Base-by-base conservation (phyloP, 768 basidiomycete species). In the Lentinula detonsa region DNA sequence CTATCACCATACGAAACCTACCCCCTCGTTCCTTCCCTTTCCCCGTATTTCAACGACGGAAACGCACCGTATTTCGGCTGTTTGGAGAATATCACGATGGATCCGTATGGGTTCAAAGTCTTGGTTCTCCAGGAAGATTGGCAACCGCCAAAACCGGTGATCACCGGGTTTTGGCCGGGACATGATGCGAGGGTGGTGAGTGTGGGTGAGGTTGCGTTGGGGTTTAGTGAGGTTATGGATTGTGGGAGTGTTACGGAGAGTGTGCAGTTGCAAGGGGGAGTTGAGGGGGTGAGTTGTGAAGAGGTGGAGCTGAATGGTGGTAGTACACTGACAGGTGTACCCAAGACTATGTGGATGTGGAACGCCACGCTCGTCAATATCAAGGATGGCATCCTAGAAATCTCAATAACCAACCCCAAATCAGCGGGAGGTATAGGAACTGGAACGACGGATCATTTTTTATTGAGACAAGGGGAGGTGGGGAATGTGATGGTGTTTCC, bases 401-500 rank as follows among this genome's bases (percentile, higher is more conserved):
- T 97, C 65, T 83, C 78, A 5, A 72, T 96, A 59, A 80, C 75
- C 60, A 85, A 23, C 23, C 23, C 23, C 23, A 23, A 23, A 23
- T 23, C 23, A 23, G 23, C 23, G 23, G 23, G 23, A 28, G 76
- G 21, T 6, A 18, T 13, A 54, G 56, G 51, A 39, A 39, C 51
- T 69, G 89, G 85, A 73, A 28, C 79, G n/a, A 73, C 78, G 40
- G 94, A 96, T 71, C 89, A 87, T 68, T 75, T 96, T 34, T 71
- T 96, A 39, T 65, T 96, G 60, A 85, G 95, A 66, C 95, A 95
- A 72, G 95, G 95, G 43, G 66, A 79, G 13, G 62, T 81, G 2
- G 72, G 82, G 66, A 96, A 97, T 68, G 81, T 88, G 18, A 87
- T 97, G 78, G 86, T 97, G n/a, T 95, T 90, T 80, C 91, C 92